phyloP scores from a whole-genome alignment of 1,284 basidiomycete species.

The Acaromyces ingoldii region DNA sequence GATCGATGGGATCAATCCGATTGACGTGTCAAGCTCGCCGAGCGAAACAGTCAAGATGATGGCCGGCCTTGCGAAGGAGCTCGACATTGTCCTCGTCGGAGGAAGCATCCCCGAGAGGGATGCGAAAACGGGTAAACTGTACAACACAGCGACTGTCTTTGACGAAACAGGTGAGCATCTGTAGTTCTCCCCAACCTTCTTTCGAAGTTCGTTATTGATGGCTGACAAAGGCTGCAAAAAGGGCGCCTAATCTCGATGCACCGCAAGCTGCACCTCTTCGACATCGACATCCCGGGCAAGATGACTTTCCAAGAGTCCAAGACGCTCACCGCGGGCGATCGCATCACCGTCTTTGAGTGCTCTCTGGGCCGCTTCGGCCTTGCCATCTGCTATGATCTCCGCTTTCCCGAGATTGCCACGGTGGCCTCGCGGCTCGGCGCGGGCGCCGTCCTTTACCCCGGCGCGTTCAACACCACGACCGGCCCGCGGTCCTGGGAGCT shows the following conservation, averaged over 20 bases:
- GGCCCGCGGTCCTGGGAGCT: conserved; percentile 50
- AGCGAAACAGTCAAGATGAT: conserved; percentile 80
- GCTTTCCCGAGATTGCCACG: conserved; percentile 93
- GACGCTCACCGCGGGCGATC: conserved; percentile 74
- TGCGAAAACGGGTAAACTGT: conserved; percentile 35
- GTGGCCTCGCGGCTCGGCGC: conserved; percentile 82
- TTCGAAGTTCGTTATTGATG: not conserved
- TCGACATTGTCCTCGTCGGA: conserved; percentile 83
- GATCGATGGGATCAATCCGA: conserved; percentile 18
- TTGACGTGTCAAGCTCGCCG: conserved; percentile 52
- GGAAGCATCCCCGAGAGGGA: conserved; percentile 56
- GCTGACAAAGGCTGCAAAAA: conserved; percentile 39
- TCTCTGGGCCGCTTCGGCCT: conserved; percentile 87
- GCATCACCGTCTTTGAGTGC: conserved; percentile 79
- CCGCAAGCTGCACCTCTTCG: conserved; percentile 93
- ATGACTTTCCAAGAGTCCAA: conserved; percentile 99
- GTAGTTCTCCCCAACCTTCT: not conserved
- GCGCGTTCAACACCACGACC: conserved; percentile 54
- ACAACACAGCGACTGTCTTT: conserved; percentile 61
- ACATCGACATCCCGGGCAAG: conserved; percentile 94
- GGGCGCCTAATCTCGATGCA: conserved; percentile 81
- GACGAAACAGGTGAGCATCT: conserved; percentile 66
- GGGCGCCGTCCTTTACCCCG: conserved; percentile 74
- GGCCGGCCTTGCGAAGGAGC: conserved; percentile 72
- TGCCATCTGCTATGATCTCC: conserved; percentile 71